Evolutionary conservation across 1,284 basidiomycete genomes (phyloP).

Genomic region (Rhodotorula sp.): DNA sequence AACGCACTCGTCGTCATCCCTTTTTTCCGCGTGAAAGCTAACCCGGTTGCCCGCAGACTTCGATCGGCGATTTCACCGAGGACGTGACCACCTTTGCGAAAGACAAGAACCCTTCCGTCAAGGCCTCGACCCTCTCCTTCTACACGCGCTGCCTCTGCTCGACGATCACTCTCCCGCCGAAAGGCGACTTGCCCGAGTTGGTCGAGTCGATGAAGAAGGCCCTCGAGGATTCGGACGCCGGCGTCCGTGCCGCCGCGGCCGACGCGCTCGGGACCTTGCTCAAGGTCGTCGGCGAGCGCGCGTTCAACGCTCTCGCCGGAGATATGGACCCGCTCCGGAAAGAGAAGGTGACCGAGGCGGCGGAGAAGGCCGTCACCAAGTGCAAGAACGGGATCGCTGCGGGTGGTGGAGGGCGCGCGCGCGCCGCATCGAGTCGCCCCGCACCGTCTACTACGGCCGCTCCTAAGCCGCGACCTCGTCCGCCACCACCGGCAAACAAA

Average conservation of each 20-base stretch:
- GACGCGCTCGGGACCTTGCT: conserved; percentile 84
- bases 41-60: conserved; percentile 1
- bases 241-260: conserved; percentile 86
- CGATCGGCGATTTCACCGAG: conserved; percentile 77
- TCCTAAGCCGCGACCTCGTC: background rate
- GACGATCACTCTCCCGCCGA: conserved; percentile 56
- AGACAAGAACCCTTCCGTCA: conserved; percentile 96
- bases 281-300: conserved; percentile 95
- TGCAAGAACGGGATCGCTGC: conserved; percentile 63
- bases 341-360: conserved; percentile 90
- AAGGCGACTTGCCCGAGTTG: conserved; percentile 75
- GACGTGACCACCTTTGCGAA: conserved; percentile 75
- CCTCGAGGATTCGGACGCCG: conserved; percentile 85
- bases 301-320: conserved; percentile 85
- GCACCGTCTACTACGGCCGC: conserved; percentile 45
- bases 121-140: conserved; percentile 89
- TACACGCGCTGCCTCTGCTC: conserved; percentile 72
- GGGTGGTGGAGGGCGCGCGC: conserved; percentile 23
- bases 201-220: conserved; percentile 74
- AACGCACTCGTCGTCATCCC: background rate
- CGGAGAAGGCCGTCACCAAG: conserved; percentile 81
- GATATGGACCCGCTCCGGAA: conserved; percentile 84
- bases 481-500: conserved; percentile 49
- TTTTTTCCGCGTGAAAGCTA: background rate
- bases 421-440: background rate